Evolutionary conservation across 257 asterid genomes (phyloP).

Genomic region (Jacaranda copaia): DNA sequence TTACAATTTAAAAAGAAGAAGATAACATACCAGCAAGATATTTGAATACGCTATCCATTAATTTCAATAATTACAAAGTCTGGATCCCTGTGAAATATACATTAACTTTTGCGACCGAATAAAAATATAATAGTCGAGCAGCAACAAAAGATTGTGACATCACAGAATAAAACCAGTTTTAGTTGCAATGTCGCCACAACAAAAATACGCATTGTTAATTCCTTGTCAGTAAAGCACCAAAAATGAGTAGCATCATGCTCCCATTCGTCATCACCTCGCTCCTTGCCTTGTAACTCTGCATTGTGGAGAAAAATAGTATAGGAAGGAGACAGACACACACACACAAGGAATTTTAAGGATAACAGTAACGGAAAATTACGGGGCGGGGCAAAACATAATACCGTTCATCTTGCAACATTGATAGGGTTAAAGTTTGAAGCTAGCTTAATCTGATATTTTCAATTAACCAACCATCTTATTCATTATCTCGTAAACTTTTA

Average conservation of each 20-base stretch:
- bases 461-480: no score
- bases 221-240: neutral
- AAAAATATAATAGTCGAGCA: neutral
- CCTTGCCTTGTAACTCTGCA: constrained; percentile 67
- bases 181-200: constrained; percentile 5
- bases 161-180: neutral
- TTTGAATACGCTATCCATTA: no score
- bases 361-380: neutral
- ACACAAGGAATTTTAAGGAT: neutral
- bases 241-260: neutral
- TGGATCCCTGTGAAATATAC: no score
- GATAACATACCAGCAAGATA: no score
- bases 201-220: neutral
- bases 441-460: no score
- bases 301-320: neutral
- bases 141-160: neutral
- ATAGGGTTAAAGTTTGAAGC: no score
- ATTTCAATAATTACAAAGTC: no score
- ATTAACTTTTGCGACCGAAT: no score
- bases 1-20: no score
- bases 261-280: constrained; percentile 48
- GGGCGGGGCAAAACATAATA: no score
- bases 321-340: neutral
- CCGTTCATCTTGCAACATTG: no score
- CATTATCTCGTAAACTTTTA: no score